Conservation (phyloP, 2,329 filamentous ascomycete species). For the Apiospora saccharicola region DNA sequence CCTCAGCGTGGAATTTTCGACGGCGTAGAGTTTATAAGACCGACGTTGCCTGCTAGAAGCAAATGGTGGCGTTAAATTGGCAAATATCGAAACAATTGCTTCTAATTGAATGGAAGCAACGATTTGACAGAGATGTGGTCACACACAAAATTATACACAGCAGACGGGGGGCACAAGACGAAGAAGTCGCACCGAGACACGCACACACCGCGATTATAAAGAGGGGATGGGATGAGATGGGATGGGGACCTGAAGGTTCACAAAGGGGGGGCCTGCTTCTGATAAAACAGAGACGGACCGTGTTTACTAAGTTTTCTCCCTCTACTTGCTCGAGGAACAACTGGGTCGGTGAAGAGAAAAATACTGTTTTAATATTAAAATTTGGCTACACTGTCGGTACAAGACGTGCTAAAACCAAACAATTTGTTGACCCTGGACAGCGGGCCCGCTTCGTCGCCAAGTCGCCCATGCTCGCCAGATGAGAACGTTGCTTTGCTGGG, state of each 20-base stretch:
- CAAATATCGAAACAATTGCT: background rate
- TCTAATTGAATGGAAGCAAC: slow-evolving; percentile 14
- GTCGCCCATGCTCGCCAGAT: background rate
- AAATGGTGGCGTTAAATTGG: background rate
- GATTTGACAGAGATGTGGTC: background rate
- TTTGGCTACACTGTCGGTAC: background rate
- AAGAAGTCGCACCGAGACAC: slow-evolving; percentile 10
- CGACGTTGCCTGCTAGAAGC: background rate
- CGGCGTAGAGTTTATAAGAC: slow-evolving; percentile 5
- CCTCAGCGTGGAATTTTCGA: background rate
- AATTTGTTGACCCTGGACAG: slow-evolving; percentile 16
- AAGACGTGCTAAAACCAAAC: slow-evolving; percentile 4
- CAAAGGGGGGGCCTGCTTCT: slow-evolving; percentile 3
- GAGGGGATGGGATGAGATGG: slow-evolving; percentile 13
- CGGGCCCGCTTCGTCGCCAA: background rate
- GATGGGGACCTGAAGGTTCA: background rate
- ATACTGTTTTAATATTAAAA: slow-evolving; percentile 11
- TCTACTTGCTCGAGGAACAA: background rate
- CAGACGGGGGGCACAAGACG: slow-evolving; percentile 6
- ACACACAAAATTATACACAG: background rate
- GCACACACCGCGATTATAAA: background rate
- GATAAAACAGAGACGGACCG: slow-evolving; percentile 7
- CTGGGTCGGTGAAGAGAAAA: slow-evolving; percentile 21
- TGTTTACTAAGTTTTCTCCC: background rate
- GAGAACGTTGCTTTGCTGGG: background rate